Conservation (phyloP, 306 rosid species). For the Vigna reflexopilosa region DNA sequence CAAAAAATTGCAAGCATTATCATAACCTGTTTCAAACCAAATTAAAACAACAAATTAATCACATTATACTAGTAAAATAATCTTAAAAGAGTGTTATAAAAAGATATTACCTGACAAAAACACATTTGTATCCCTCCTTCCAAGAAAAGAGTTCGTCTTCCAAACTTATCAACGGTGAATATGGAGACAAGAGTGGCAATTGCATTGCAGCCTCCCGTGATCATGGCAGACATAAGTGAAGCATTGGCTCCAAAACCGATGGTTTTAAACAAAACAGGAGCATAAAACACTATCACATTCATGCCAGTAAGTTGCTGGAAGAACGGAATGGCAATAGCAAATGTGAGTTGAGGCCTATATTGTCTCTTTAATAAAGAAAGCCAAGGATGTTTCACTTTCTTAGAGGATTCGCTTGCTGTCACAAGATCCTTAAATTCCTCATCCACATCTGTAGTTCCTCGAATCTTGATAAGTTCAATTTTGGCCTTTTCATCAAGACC, state of each 20-base stretch:
- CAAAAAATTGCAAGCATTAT: background rate
- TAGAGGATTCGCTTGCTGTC: background rate
- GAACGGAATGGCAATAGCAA: background rate
- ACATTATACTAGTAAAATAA: background rate
- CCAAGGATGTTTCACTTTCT: background rate
- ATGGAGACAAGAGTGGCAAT: background rate
- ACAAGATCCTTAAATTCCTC: slow-evolving; percentile 1
- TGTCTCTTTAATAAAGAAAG: background rate
- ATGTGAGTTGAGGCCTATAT: background rate
- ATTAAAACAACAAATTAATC: background rate
- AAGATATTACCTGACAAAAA: background rate
- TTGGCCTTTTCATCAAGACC: background rate
- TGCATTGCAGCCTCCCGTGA: background rate
- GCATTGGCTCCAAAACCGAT: slow-evolving; percentile 10
- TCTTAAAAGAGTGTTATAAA: too few relatives aligned
- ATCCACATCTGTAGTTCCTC: background rate
- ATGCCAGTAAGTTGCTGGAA: slow-evolving; percentile 13
- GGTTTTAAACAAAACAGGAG: slow-evolving; percentile 21
- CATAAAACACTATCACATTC: background rate
- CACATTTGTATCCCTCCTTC: background rate
- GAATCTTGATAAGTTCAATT: background rate
- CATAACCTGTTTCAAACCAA: background rate
- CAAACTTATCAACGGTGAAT: background rate
- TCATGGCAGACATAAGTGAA: slow-evolving; percentile 16
- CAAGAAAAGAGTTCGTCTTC: background rate